A percentile compares a stretch with the other conserved stretches of the same genome.
Conservation (phyloP, 192 early-diverging fungal genomes). For the Obelidium mucronatum region DNA sequence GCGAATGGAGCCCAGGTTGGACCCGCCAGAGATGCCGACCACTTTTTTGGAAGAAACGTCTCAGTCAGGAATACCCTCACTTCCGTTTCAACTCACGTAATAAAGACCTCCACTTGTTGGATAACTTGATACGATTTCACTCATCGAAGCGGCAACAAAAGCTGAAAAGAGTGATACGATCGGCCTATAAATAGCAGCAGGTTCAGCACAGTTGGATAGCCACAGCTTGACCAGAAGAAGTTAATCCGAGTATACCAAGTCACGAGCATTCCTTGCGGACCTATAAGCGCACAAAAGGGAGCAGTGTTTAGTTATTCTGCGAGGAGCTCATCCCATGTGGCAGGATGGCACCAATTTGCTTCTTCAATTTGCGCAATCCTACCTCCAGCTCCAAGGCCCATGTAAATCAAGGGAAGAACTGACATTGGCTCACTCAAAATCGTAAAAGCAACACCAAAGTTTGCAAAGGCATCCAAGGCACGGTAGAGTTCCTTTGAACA, state of each 20-base stretch:
- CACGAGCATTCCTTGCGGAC: background rate
- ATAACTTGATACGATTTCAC: constrained; percentile 1
- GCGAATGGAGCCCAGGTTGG: constrained; percentile 39
- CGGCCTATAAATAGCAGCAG: background rate
- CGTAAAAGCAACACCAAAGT: constrained; percentile 40
- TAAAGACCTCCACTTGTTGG: constrained; percentile 38
- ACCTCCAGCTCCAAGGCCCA: constrained; percentile 34
- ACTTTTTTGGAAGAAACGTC: background rate
- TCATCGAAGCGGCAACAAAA: constrained; percentile 36
- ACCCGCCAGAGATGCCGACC: constrained; percentile 29
- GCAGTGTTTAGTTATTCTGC: too few relatives aligned
- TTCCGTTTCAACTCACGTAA: constrained; percentile 37
- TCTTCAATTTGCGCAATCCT: background rate
- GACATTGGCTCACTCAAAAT: constrained; percentile 35
- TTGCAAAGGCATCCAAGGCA: constrained; percentile 32
- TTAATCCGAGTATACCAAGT: constrained; percentile 4
- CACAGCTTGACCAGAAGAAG: too few relatives aligned
- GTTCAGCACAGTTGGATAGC: too few relatives aligned
- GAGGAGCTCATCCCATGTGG: too few relatives aligned
- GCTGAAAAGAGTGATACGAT: constrained; percentile 16
- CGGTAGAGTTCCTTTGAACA: constrained; percentile 35
- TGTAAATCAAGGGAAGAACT: constrained; percentile 36
- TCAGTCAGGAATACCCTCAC: constrained; percentile 22
- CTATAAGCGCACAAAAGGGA: too few relatives aligned
- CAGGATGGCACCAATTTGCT: too few relatives aligned